Conservation (phyloP, 768 basidiomycete genomes). For the Wakefieldia striispora region DNA sequence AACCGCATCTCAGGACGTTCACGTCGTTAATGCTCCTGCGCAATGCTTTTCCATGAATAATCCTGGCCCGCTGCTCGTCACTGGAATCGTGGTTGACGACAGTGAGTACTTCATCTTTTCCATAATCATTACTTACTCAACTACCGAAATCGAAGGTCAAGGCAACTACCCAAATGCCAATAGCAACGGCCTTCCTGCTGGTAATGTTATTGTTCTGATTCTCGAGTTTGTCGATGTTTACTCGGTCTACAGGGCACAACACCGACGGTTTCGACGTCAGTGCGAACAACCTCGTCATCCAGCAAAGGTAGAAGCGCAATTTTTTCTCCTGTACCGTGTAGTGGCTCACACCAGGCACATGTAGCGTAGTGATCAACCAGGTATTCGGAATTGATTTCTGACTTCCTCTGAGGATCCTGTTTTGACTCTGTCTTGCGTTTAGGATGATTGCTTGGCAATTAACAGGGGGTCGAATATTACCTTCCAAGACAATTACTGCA, state of each 20-base stretch:
- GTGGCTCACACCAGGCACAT: neutral
- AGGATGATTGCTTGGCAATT: constrained; percentile 65
- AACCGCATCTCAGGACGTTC: constrained; percentile 25
- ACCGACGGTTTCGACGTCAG: constrained; percentile 51
- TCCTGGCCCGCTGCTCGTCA: constrained; percentile 38
- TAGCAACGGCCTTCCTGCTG: constrained; percentile 49
- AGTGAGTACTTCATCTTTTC: constrained; percentile 34
- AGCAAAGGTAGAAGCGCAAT: constrained; percentile 14
- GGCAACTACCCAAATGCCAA: constrained; percentile 51
- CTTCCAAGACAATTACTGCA: constrained; percentile 52
- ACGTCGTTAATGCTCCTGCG: constrained; percentile 41
- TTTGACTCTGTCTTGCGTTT: constrained; percentile 1
- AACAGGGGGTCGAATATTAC: constrained; percentile 42
- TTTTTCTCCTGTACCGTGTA: neutral
- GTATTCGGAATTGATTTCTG: constrained; percentile 1
- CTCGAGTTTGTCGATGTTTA: neutral
- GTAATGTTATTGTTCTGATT: constrained; percentile 21
- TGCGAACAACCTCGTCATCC: constrained; percentile 37
- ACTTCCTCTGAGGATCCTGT: neutral
- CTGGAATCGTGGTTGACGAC: constrained; percentile 50
- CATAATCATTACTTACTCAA: neutral
- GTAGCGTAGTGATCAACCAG: constrained; percentile 27
- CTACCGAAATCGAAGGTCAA: constrained; percentile 35
- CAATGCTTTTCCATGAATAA: constrained; percentile 32
- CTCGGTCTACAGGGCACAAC: constrained; percentile 35